phyloP scores from a whole-genome alignment of 163 green algal genomes.

The Prototheca stagnorum region DNA sequence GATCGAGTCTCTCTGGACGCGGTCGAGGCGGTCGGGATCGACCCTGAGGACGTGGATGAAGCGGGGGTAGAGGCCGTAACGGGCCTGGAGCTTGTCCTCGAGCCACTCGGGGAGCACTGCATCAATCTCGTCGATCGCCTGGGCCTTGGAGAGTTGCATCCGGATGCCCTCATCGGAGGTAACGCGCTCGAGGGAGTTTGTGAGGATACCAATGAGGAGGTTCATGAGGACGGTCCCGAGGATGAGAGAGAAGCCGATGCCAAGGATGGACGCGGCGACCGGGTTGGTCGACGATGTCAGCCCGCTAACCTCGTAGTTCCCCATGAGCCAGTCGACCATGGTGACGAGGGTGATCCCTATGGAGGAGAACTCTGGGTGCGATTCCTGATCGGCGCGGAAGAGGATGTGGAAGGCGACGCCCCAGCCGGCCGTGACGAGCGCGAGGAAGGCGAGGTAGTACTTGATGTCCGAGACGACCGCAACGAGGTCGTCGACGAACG shows the following conservation, averaged over 20 bases:
- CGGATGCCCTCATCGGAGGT: constrained; percentile 22
- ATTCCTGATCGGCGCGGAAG: constrained; percentile 31
- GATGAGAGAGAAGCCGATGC: constrained; percentile 48
- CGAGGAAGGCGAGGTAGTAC: constrained; percentile 23
- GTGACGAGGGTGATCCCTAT: background rate
- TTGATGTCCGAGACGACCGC: constrained; percentile 11
- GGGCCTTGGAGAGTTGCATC: constrained; percentile 26
- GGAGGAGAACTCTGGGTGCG: constrained; percentile 1
- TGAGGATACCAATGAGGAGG: constrained; percentile 52
- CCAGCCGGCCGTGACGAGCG: constrained; percentile 23
- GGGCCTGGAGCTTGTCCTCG: background rate
- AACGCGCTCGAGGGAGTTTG: constrained; percentile 24
- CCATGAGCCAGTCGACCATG: constrained; percentile 3
- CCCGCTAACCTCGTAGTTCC: background rate
- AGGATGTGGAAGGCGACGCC: constrained; percentile 39
- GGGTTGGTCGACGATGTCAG: background rate
- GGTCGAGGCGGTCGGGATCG: constrained; percentile 19
- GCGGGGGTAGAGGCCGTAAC: constrained; percentile 6
- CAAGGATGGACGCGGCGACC: constrained; percentile 34
- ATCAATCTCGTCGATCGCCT: constrained; percentile 72
- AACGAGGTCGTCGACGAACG: constrained; percentile 22
- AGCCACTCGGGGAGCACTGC: constrained; percentile 37
- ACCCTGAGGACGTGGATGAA: constrained; percentile 21
- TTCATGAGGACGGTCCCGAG: constrained; percentile 58
- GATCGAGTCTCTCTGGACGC: constrained; percentile 4